phyloP scores from a whole-genome alignment of 2,329 filamentous ascomycete genomes.

The Helminthosporium solani region DNA sequence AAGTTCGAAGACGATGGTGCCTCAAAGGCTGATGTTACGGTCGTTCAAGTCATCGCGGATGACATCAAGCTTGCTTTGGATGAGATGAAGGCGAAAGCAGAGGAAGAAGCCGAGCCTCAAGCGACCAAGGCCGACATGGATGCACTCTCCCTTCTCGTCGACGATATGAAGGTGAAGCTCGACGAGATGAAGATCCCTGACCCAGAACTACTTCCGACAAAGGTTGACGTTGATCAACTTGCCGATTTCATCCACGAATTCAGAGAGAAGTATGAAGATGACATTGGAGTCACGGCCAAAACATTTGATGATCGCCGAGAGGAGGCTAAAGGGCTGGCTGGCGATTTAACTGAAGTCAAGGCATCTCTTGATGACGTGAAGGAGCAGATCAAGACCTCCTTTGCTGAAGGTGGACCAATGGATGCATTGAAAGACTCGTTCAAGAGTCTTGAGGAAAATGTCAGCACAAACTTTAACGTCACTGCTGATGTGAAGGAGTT shows the following conservation, averaged over 20 bases:
- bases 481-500: constrained; percentile 58
- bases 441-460: constrained; percentile 69
- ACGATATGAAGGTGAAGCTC: constrained; percentile 80
- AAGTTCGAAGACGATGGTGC: constrained; percentile 68
- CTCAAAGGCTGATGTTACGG: constrained; percentile 75
- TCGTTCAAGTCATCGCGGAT: constrained; percentile 74
- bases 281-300: constrained; percentile 73
- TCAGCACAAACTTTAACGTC: constrained; percentile 51
- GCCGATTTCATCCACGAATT: constrained; percentile 55
- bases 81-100: constrained; percentile 59
- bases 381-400: constrained; percentile 70
- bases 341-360: constrained; percentile 78
- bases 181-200: constrained; percentile 73
- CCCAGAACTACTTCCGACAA: constrained; percentile 68
- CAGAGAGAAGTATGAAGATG: constrained; percentile 70
- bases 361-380: constrained; percentile 75
- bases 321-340: constrained; percentile 75
- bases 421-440: constrained; percentile 58
- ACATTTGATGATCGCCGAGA: constrained; percentile 81
- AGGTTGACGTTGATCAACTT: constrained; percentile 72
- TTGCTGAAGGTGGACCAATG: constrained; percentile 72
- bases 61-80: constrained; percentile 76
- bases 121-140: constrained; percentile 82
- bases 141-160: constrained; percentile 72
- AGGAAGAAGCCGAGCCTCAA: constrained; percentile 56